phyloP scores from a whole-genome alignment of 2,329 filamentous ascomycete genomes.

The Ophiostoma novo-ulmi region DNA sequence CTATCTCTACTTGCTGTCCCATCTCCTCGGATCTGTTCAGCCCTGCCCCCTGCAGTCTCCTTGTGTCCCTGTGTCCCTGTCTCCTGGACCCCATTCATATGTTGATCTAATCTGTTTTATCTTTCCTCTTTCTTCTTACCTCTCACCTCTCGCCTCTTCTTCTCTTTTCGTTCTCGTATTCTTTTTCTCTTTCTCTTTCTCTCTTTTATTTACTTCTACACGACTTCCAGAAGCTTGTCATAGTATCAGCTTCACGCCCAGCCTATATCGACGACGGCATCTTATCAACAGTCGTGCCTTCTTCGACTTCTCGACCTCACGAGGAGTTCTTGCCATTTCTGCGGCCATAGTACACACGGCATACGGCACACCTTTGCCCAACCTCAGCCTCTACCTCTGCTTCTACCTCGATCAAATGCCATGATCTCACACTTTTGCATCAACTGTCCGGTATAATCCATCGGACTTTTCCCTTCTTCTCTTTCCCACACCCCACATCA shows the following conservation, averaged over 20 bases:
- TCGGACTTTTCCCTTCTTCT: background rate
- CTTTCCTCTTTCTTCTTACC: background rate
- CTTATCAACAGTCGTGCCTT: background rate
- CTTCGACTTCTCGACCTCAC: background rate
- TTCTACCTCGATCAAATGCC: no score
- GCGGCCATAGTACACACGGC: background rate
- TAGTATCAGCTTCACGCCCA: background rate
- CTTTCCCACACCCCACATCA: background rate
- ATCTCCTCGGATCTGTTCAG: background rate
- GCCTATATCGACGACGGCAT: background rate
- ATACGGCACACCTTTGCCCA: background rate
- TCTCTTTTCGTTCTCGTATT: background rate
- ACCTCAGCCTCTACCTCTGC: background rate
- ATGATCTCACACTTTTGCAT: background rate
- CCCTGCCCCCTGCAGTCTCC: background rate
- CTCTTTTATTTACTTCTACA: background rate
- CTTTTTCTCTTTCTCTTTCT: conserved; percentile 4
- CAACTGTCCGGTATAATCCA: background rate
- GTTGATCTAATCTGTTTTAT: conserved; percentile 10
- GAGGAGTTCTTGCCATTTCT: background rate
- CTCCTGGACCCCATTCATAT: background rate
- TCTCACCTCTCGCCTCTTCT: background rate
- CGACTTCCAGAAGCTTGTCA: background rate
- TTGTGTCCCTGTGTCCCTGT: background rate
- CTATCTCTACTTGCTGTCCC: background rate